A percentile compares a stretch with the other conserved stretches of the same genome.
Evolutionary conservation across 2,329 filamentous ascomycete genomes (phyloP).

Genomic region (Phyllosticta ampelicida): DNA sequence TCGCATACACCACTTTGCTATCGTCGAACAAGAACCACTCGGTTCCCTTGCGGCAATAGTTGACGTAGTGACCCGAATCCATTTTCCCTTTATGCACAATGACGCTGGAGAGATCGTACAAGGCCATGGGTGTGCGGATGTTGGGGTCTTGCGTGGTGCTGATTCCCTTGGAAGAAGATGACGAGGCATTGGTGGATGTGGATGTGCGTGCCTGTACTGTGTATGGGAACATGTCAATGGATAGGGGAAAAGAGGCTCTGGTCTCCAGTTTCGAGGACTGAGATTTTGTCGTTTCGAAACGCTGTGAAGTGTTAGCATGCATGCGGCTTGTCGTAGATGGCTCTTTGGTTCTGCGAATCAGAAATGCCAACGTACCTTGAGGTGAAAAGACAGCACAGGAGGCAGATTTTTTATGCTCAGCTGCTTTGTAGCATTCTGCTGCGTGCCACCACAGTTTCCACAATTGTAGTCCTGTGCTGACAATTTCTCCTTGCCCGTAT

Average conservation of each 20-base stretch:
- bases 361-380: slow-evolving; percentile 65
- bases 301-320: slow-evolving; percentile 29
- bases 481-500: slow-evolving; percentile 70
- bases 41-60: slow-evolving; percentile 74
- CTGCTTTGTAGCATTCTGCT: slow-evolving; percentile 71
- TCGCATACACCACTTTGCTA: slow-evolving; percentile 76
- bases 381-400: slow-evolving; percentile 80
- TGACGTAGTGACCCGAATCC: slow-evolving; percentile 84
- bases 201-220: slow-evolving; percentile 49
- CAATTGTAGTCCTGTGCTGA: slow-evolving; percentile 73
- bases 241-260: slow-evolving; percentile 72
- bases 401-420: slow-evolving; percentile 75
- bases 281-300: slow-evolving; percentile 66
- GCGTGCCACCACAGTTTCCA: slow-evolving; percentile 60
- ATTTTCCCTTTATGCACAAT: slow-evolving; percentile 91
- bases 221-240: slow-evolving; percentile 84
- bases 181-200: background rate
- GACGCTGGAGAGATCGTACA: slow-evolving; percentile 80
- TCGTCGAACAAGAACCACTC: slow-evolving; percentile 97
- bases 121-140: slow-evolving; percentile 42
- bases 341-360: slow-evolving; percentile 2
- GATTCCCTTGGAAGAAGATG: background rate
- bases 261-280: slow-evolving; percentile 80
- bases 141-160: slow-evolving; percentile 17
- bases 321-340: background rate